Percentiles rank a stretch among this genome's conserved stretches.
These are phyloP conservation scores for Martiniozyma asiatica DNA, from an alignment of 1,139 yeast species.

Conservation along the genomic window DNA sequence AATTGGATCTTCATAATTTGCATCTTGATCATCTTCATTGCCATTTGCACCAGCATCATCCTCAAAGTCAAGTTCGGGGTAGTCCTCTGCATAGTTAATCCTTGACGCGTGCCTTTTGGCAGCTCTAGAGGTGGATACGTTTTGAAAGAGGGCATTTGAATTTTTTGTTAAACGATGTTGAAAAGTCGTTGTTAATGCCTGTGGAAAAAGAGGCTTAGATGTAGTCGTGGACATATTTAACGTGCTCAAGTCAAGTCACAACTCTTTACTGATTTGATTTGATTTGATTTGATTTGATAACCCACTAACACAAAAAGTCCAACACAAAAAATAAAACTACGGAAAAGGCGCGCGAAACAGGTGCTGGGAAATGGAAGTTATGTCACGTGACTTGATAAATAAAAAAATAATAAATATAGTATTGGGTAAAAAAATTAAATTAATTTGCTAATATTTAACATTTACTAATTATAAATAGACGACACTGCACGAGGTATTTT, in stretches of 20 bases:
- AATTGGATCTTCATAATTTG: slow-evolving; percentile 13
- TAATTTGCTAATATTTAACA: too few species aligned
- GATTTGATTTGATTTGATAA: too few species aligned
- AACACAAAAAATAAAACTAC: too few species aligned
- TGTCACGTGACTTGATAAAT: not conserved
- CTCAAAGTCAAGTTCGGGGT: slow-evolving; percentile 52
- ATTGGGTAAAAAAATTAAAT: too few species aligned
- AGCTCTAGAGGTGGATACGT: slow-evolving; percentile 65
- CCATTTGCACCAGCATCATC: slow-evolving; percentile 30
- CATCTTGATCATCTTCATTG: slow-evolving; percentile 13
- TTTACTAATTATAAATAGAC: too few species aligned
- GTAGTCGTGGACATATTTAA: slow-evolving; percentile 2
- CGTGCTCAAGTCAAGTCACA: too few species aligned
- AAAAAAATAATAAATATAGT: too few species aligned
- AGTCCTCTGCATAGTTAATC: slow-evolving; percentile 77
- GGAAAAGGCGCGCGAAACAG: too few species aligned
- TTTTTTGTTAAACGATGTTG: slow-evolving; percentile 54
- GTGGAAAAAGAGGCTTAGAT: slow-evolving; percentile 38
- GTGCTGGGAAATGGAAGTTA: too few species aligned
- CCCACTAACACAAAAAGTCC: too few species aligned
- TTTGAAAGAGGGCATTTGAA: slow-evolving; percentile 46
- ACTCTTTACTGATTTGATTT: too few species aligned
- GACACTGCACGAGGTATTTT: too few species aligned
- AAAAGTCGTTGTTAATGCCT: slow-evolving; percentile 63
- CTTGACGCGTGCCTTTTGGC: slow-evolving; percentile 61